A percentile compares a stretch with the other conserved stretches of the same genome.
phyloP scores from a whole-genome alignment of 169 alveolate species.

The Besnoitia besnoiti region DNA sequence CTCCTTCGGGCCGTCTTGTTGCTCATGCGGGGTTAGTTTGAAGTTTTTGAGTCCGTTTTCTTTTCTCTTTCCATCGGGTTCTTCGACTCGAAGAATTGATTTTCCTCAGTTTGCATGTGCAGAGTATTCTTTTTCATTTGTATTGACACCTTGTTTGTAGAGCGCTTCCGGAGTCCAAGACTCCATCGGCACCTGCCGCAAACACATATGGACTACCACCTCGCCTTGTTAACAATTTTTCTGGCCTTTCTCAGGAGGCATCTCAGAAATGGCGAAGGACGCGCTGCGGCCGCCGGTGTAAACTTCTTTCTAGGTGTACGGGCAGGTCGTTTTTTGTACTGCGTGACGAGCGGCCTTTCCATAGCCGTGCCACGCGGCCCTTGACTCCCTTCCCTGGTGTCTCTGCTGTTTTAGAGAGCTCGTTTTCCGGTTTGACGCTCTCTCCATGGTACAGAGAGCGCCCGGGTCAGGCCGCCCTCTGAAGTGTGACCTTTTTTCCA shows the following conservation, averaged over 20 bases:
- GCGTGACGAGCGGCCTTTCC: not conserved
- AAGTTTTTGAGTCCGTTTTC: not conserved
- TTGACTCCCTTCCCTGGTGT: not conserved
- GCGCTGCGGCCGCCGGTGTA: no score
- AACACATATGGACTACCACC: no score
- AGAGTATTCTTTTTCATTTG: not conserved
- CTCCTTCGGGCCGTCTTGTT: not conserved
- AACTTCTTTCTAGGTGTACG: not conserved
- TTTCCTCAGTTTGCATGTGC: not conserved
- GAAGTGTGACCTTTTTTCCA: no score
- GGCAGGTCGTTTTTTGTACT: not conserved
- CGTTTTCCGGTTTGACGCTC: not conserved
- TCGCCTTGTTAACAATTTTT: no score
- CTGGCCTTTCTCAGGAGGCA: no score
- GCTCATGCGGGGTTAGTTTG: no score
- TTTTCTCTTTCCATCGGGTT: not conserved
- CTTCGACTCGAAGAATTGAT: not conserved
- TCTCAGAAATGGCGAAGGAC: no score
- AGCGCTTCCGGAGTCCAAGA: no score
- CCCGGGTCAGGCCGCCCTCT: not conserved
- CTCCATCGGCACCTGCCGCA: no score
- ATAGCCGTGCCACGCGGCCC: not conserved
- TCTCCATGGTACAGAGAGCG: not conserved
- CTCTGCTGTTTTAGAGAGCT: no score
- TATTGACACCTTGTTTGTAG: not conserved